Percentiles rank a stretch among this genome's conserved stretches.
phyloP scores from a whole-genome alignment of 2,329 filamentous ascomycete genomes.

The Metarhizium brunneum region DNA sequence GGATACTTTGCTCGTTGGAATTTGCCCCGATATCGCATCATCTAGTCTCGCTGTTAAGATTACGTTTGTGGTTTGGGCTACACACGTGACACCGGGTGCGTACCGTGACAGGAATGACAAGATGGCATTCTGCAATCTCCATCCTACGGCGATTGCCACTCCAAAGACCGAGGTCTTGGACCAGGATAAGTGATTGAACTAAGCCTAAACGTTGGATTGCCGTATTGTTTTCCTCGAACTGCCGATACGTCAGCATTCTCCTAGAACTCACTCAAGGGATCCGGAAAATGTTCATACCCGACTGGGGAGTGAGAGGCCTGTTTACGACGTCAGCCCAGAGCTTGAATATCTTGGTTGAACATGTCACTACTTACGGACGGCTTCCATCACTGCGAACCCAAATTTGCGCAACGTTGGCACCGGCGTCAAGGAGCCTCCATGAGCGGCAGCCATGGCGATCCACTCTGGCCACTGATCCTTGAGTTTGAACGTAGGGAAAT shows the following conservation, averaged over 20 bases:
- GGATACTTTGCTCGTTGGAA: conserved; percentile 49
- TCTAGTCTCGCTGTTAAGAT: conserved; percentile 22
- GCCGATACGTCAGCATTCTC: neutral
- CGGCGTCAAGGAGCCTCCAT: conserved; percentile 50
- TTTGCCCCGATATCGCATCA: conserved; percentile 47
- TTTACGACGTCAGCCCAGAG: neutral
- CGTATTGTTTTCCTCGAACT: conserved; percentile 42
- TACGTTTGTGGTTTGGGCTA: neutral
- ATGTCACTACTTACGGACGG: conserved; percentile 29
- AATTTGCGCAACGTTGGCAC: conserved; percentile 51
- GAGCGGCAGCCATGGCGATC: conserved; percentile 48
- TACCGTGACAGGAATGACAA: conserved; percentile 36
- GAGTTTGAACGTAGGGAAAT: conserved; percentile 49
- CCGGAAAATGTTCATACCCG: conserved; percentile 15
- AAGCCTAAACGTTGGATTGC: conserved; percentile 36
- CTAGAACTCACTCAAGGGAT: neutral
- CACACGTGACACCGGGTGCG: conserved; percentile 7
- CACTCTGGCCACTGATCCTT: conserved; percentile 49
- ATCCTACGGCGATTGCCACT: conserved; percentile 46
- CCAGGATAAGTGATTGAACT: conserved; percentile 38
- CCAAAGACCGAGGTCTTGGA: conserved; percentile 43
- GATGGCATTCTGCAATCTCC: conserved; percentile 45
- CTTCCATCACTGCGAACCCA: conserved; percentile 45
- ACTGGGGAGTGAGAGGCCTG: conserved; percentile 21
- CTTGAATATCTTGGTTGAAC: neutral